Percentiles rank a stretch among this genome's conserved stretches.
phyloP scores from a whole-genome alignment of 306 rosid species.

The Ormosia emarginata region DNA sequence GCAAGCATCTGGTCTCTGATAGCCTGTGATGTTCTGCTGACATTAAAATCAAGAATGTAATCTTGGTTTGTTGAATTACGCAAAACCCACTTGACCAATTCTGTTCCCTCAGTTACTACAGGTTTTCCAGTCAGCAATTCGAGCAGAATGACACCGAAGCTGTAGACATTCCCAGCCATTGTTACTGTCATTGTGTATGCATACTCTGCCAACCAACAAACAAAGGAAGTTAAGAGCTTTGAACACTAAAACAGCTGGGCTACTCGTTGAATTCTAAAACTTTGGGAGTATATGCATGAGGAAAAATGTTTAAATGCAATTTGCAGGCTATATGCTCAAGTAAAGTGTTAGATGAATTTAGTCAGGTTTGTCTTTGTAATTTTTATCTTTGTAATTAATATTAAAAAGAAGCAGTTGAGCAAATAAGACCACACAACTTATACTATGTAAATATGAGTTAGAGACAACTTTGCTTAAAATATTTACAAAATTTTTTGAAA shows the following conservation, averaged over 20 bases:
- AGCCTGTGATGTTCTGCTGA: slow-evolving; percentile 64
- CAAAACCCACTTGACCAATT: slow-evolving; percentile 74
- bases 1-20: slow-evolving; percentile 75
- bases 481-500: not conserved
- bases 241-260: not conserved
- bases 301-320: not conserved
- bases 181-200: slow-evolving; percentile 91
- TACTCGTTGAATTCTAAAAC: not conserved
- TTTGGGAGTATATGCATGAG: not conserved
- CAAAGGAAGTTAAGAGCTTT: slow-evolving; percentile 1
- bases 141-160: slow-evolving; percentile 78
- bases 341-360: not conserved
- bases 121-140: slow-evolving; percentile 85
- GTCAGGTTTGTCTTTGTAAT: not conserved
- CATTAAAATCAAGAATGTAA: slow-evolving; percentile 55
- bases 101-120: slow-evolving; percentile 72
- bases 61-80: slow-evolving; percentile 46
- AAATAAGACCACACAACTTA: not conserved
- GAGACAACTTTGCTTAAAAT: not conserved
- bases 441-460: not conserved
- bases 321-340: not conserved
- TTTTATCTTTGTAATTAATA: not conserved
- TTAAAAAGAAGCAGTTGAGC: not conserved
- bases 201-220: slow-evolving; percentile 62
- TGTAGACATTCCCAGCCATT: slow-evolving; percentile 72